These are phyloP conservation scores for Berkeleyomyces rouxiae DNA, from an alignment of 2,329 filamentous ascomycete genomes.

Conservation along the genomic window DNA sequence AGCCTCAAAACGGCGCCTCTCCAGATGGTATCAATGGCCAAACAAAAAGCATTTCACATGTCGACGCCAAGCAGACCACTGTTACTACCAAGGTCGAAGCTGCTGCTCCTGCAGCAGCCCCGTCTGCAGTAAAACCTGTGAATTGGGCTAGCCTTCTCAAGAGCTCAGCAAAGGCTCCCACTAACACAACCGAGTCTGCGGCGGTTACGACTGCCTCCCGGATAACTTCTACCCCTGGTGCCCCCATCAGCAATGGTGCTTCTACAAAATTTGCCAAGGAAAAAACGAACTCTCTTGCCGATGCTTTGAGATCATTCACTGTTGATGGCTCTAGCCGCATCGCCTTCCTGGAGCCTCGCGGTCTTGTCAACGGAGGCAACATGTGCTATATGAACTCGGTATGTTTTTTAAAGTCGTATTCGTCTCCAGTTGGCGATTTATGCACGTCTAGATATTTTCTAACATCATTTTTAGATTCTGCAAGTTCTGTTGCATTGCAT, in stretches of 20 bases:
- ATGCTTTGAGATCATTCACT: slow-evolving; percentile 59
- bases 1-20: background rate
- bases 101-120: slow-evolving; percentile 16
- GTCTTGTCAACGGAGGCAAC: slow-evolving; percentile 91
- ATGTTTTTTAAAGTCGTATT: slow-evolving; percentile 24
- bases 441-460: slow-evolving; percentile 17
- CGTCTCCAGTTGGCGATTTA: background rate
- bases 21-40: slow-evolving; percentile 7
- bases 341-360: slow-evolving; percentile 77
- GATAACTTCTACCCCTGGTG: slow-evolving; percentile 11
- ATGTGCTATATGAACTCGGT: slow-evolving; percentile 99
- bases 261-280: slow-evolving; percentile 25
- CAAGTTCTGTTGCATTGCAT: slow-evolving; percentile 89
- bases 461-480: slow-evolving; percentile 47
- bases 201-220: background rate
- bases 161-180: slow-evolving; percentile 8
- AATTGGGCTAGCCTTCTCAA: slow-evolving; percentile 14
- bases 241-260: slow-evolving; percentile 17
- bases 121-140: slow-evolving; percentile 14
- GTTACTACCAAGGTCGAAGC: slow-evolving; percentile 16
- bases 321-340: slow-evolving; percentile 49
- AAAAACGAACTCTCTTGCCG: slow-evolving; percentile 46
- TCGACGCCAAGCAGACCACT: slow-evolving; percentile 17
- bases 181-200: slow-evolving; percentile 18
- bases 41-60: slow-evolving; percentile 2